Conservation (phyloP, 805 yeast species). For the Ogataea pilisensis region DNA sequence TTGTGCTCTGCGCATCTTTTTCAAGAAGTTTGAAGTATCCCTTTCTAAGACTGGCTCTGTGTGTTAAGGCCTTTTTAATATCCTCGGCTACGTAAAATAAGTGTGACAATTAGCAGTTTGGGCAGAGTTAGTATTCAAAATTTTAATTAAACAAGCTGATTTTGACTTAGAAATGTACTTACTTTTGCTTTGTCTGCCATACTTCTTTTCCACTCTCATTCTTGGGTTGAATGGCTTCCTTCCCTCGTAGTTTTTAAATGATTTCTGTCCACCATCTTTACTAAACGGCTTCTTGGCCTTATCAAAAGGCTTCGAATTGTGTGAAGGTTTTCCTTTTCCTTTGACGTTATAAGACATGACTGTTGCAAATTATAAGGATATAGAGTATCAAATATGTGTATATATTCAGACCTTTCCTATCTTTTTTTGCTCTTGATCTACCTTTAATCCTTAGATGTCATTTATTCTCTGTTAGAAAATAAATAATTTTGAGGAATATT, state of each 20-base stretch:
- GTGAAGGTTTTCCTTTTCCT: background rate
- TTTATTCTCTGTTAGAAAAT: too few species aligned
- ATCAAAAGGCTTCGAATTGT: background rate
- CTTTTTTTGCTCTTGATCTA: too few species aligned
- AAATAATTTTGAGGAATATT: too few species aligned
- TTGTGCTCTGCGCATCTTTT: constrained; percentile 55
- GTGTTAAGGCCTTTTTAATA: constrained; percentile 71
- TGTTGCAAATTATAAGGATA: background rate
- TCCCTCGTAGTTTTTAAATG: background rate
- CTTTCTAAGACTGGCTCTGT: constrained; percentile 76
- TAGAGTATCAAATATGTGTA: background rate
- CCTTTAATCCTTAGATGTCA: too few species aligned
- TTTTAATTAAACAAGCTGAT: too few species aligned
- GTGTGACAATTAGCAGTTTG: background rate
- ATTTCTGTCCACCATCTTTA: background rate
- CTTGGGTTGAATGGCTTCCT: constrained; percentile 6
- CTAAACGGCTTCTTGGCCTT: background rate
- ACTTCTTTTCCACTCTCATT: constrained; percentile 8
- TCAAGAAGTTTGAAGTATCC: constrained; percentile 76
- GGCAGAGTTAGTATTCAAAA: background rate
- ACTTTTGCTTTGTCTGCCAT: constrained; percentile 30
- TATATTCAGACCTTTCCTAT: too few species aligned
- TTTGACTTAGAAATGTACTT: constrained; percentile 4
- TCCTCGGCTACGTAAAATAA: constrained; percentile 40
- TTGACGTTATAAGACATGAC: background rate